phyloP scores from a whole-genome alignment of 78 protist genomes.

The Monocercomonoides exilis region DNA sequence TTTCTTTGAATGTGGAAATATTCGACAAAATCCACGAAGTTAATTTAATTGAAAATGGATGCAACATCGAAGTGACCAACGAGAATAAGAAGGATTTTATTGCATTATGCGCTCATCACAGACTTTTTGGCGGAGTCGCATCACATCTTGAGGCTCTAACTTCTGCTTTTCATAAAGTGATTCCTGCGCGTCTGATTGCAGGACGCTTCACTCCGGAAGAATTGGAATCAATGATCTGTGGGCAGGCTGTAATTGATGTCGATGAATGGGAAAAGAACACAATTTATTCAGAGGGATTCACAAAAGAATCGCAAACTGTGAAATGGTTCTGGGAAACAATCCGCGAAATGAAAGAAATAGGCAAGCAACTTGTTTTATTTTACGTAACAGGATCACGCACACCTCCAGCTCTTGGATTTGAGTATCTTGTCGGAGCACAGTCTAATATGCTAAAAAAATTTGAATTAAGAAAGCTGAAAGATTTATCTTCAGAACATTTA shows the following conservation, averaged over 20 bases:
- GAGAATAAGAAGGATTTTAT: too few species aligned
- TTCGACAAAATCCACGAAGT: too few species aligned
- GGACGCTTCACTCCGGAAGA: background rate
- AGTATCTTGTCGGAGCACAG: background rate
- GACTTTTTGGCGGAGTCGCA: too few species aligned
- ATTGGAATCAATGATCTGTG: background rate
- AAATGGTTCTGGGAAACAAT: background rate
- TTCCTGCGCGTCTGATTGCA: too few species aligned
- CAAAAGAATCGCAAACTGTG: background rate
- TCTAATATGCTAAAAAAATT: too few species aligned
- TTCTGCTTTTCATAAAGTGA: too few species aligned
- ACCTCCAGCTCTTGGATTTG: background rate
- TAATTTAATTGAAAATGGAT: too few species aligned
- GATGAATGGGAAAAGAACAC: background rate
- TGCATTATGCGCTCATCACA: too few species aligned
- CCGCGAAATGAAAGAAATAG: background rate
- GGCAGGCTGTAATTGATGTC: background rate
- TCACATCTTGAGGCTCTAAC: too few species aligned
- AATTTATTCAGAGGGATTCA: background rate
- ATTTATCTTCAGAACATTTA: background rate
- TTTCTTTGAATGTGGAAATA: too few species aligned
- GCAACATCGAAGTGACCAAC: too few species aligned
- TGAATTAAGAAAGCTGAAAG: background rate
- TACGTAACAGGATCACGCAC: slow-evolving; percentile 4
- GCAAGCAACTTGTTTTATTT: background rate